Base-by-base conservation (phyloP, 345 rosid genomes). In the Aegle marmelos region DNA sequence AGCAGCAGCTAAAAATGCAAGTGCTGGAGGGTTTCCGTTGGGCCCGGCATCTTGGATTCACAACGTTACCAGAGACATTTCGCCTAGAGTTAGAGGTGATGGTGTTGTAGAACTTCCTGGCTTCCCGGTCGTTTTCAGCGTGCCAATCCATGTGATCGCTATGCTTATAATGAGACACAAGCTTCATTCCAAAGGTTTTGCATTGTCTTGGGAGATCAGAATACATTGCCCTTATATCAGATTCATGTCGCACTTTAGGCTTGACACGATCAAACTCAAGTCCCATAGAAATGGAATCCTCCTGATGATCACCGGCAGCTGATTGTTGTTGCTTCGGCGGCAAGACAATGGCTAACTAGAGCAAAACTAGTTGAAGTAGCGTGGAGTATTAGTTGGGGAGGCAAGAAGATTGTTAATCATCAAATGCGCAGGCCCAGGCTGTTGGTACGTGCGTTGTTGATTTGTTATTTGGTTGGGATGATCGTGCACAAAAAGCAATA, bases 71-170 rank as follows among this genome's bases (percentile, higher is more conserved):
- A 0, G 83, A 82, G 9, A 19, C 34, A 33, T 31, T 53, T 5
- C 45, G 67, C 9, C 62, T 70, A 36, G 72, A 68, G 9, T 21
- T 45, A 45, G 17, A 45, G 17, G 5, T 3, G 50, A 5, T 13
- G 17, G 17, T 14, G 50, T 13, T 11, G 5, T 13, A 11, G 5
- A 0, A 76, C 56, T 36, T 59, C 66, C 59, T 80, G 0, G 28
- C 41, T n/a, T 13, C 66, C 9, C 85, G 69, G 78, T 87, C 87
- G 82, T 80, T 87, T 75, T 34, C 78, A 13, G 79, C 84, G 54
- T 82, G 90, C 89, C 89, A 85, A 34, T 87, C 90, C 90, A 87
- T 85, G 11, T 85, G 89, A 0, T 54, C 81, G 3, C 85, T 80
- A 24, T 87, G 88, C 3, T 85, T 82, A 58, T 87, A 86, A 65